These are phyloP conservation scores for Mucor circinelloides DNA, from an alignment of 371 early-diverging fungal genomes.

Conservation along the genomic window DNA sequence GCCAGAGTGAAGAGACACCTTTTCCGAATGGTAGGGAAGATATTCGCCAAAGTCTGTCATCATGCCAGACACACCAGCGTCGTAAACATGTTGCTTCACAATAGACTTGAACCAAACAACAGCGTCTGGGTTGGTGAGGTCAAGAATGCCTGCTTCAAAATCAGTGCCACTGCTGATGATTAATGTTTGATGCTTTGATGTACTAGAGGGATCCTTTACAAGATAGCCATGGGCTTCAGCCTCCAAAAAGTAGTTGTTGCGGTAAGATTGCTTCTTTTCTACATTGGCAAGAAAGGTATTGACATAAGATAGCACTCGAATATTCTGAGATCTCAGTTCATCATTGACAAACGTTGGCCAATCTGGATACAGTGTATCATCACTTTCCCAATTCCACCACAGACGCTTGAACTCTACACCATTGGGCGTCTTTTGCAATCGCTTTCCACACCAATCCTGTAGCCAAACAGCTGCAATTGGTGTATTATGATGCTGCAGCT, in stretches of 20 bases:
- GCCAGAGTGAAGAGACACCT: constrained; percentile 13
- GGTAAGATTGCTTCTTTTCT: constrained; percentile 17
- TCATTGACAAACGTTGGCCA: constrained; percentile 39
- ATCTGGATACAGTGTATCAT: constrained; percentile 36
- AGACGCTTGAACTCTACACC: constrained; percentile 30
- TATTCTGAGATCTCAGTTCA: constrained; percentile 14
- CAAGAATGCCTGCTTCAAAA: constrained; percentile 35
- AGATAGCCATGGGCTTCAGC: constrained; percentile 31
- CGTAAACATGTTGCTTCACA: constrained; percentile 35
- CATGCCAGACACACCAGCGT: constrained; percentile 35
- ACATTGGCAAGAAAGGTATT: constrained; percentile 43
- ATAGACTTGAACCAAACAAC: constrained; percentile 21
- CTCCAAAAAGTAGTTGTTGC: constrained; percentile 27
- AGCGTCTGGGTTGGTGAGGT: constrained; percentile 37
- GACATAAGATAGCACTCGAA: constrained; percentile 33
- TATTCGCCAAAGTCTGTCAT: constrained; percentile 43
- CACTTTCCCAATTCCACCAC: constrained; percentile 54
- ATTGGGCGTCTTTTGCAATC: constrained; percentile 30
- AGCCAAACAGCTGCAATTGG: constrained; percentile 49
- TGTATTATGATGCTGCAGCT: constrained; percentile 20
- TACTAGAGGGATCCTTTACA: constrained; percentile 17
- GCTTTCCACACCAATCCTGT: constrained; percentile 51
- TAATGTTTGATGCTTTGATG: constrained; percentile 6
- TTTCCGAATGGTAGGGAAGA: constrained; percentile 28
- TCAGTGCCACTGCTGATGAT: constrained; percentile 23